Evolutionary conservation across 768 basidiomycete species (phyloP).

Genomic region (Hericium rajendrae): DNA sequence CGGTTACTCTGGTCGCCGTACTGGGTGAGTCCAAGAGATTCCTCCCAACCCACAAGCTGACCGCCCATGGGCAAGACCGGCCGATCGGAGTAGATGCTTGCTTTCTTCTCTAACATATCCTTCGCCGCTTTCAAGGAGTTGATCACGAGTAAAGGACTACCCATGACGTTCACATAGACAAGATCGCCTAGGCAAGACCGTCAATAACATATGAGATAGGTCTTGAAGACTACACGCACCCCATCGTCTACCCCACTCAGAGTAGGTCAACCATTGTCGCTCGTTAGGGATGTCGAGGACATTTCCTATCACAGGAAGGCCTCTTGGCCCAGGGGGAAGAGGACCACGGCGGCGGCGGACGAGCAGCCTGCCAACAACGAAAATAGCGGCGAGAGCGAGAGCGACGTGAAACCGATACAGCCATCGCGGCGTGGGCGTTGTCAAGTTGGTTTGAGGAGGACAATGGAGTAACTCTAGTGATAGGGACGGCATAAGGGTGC

Average conservation of each 20-base stretch:
- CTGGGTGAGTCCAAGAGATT: slow-evolving; percentile 10
- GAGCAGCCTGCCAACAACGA: neutral
- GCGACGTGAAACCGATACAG: too few relatives aligned
- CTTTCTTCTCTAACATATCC: slow-evolving; percentile 18
- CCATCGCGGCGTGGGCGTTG: too few relatives aligned
- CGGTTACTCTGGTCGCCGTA: slow-evolving; percentile 12
- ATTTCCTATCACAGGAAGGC: slow-evolving; percentile 14
- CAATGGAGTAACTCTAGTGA: too few relatives aligned
- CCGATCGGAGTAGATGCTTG: slow-evolving; percentile 16
- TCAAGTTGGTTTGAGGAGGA: too few relatives aligned
- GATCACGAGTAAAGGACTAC: slow-evolving; percentile 15
- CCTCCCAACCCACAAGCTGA: slow-evolving; percentile 12
- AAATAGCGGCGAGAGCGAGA: neutral
- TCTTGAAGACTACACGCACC: neutral
- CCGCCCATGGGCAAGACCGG: slow-evolving; percentile 13
- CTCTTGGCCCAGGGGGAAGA: slow-evolving; percentile 8
- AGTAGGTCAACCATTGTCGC: slow-evolving; percentile 8
- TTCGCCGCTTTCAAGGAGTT: slow-evolving; percentile 13
- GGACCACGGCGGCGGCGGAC: neutral
- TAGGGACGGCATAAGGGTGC: too few relatives aligned
- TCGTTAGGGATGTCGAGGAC: slow-evolving; percentile 10
- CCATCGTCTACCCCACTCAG: slow-evolving; percentile 6
- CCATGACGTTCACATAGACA: slow-evolving; percentile 16
- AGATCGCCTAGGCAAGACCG: slow-evolving; percentile 13
- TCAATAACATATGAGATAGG: neutral